Evolutionary conservation across 1,284 basidiomycete genomes (phyloP), one percentile per base, ranked within the genome.

Genomic region (Ganoderma leucocontextum): DNA sequence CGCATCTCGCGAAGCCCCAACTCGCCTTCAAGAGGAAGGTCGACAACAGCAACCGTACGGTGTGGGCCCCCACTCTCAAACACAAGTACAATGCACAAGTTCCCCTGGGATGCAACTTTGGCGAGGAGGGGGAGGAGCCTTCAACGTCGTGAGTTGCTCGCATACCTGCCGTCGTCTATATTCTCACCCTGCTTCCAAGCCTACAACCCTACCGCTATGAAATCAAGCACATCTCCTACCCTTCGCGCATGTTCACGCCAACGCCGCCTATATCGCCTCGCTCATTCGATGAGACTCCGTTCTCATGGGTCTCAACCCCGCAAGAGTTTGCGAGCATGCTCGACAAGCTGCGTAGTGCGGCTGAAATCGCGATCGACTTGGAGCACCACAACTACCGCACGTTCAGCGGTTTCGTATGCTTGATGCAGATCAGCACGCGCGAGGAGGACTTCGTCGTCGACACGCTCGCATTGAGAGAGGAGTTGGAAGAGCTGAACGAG

Each of bases 341-440:
- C 4, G 85, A 86, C n/a, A 84, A 86, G 65, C 84, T 97, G 19
- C 86, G 88, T 47, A 78, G 80, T 13, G 87, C 86, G n/a, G 83
- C 81, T 55, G 96, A 98, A 79, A 91, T 99, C 63, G 97, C 97
- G 1, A 86, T 99, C 47, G 97, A 99, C 80, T 84, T 99, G 58
- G 97, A 99, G 80, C 93, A 98, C 77, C 96, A 99, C 83, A 91
- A 88, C 72, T 94, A 92, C 75, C 87, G 96, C 60, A 91, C 91
- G 4, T 99, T 94, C 79, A 82, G 83, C 25, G 97, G 98, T 0
- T 94, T 99, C 75, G 87, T 97, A 13, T 98, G 96, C 76, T 82
- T 99, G 67, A 97, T 99, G 90, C 97, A 98, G 80, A 87, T 97
- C 73, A 96, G 93, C 73, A 96, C 95, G 1, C 84, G 96, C 58